Conservation (phyloP, 75 land plant genomes). For the Selaginella tamariscina region DNA sequence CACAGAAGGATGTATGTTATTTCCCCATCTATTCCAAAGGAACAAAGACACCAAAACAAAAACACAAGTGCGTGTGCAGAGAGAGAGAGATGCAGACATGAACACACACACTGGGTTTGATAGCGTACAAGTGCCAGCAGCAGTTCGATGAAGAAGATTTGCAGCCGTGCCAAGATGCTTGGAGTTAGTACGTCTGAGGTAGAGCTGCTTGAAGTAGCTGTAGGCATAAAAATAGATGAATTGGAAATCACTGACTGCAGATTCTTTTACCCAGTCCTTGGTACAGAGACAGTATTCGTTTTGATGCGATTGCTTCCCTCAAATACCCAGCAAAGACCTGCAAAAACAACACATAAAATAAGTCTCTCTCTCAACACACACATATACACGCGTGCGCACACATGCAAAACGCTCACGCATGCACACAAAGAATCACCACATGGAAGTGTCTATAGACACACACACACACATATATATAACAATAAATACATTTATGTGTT, state of each 20-base stretch:
- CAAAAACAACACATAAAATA: not conserved
- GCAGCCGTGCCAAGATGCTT: constrained; percentile 62
- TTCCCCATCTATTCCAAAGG: not conserved
- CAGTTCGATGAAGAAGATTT: constrained; percentile 66
- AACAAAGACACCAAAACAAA: constrained; percentile 2
- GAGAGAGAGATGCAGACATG: no score
- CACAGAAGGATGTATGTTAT: not conserved
- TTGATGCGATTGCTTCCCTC: constrained; percentile 47
- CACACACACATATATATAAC: no score
- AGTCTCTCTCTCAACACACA: no score
- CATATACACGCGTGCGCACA: no score
- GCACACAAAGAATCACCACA: no score
- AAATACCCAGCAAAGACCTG: constrained; percentile 73
- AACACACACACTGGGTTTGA: constrained; percentile 18
- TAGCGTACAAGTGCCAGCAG: constrained; percentile 75
- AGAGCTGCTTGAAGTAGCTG: constrained; percentile 64
- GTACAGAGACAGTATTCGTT: constrained; percentile 55
- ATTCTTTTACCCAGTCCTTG: constrained; percentile 84
- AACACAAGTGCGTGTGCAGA: not conserved
- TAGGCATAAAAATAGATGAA: constrained; percentile 86
- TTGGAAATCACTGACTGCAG: constrained; percentile 71
- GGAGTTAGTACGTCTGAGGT: constrained; percentile 36
- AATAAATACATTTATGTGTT: no score
- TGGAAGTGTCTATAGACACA: no score
- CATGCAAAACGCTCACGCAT: no score